Conservation (phyloP, 331 rosid genomes). For the Malus hybrid region DNA sequence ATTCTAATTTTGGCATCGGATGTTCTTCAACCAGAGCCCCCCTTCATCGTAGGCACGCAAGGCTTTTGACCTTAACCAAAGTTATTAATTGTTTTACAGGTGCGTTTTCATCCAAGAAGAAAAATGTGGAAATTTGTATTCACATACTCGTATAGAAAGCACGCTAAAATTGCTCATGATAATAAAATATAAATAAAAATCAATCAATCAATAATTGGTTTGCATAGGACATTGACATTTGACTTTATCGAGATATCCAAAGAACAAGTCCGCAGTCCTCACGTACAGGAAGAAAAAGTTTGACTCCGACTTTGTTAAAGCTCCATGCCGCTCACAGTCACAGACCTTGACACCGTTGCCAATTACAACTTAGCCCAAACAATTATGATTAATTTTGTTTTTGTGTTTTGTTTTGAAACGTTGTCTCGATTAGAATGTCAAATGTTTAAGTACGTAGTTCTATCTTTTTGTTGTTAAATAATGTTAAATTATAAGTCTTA, state of each 20-base stretch:
- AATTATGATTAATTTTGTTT: too few relatives aligned
- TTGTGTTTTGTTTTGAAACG: neutral
- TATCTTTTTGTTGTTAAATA: too few relatives aligned
- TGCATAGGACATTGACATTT: neutral
- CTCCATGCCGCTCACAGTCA: neutral
- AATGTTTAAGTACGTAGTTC: neutral
- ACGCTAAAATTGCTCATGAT: too few relatives aligned
- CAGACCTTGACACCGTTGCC: neutral
- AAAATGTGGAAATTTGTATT: too few relatives aligned
- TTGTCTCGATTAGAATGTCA: neutral
- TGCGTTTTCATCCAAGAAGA: too few relatives aligned
- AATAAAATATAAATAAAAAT: neutral
- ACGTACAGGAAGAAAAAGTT: neutral
- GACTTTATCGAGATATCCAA: neutral
- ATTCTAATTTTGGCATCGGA: too few relatives aligned
- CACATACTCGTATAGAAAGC: too few relatives aligned
- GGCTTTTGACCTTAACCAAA: too few relatives aligned
- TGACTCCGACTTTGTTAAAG: neutral
- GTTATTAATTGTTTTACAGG: too few relatives aligned
- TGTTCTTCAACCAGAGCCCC: too few relatives aligned
- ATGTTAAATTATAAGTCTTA: too few relatives aligned
- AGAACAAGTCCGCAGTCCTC: conserved; percentile 15
- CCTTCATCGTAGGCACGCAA: rapidly evolving
- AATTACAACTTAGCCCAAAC: neutral
- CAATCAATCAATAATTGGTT: neutral